Conservation (phyloP, 148 eudicot species). For the Vaccinium vitisidaea region DNA sequence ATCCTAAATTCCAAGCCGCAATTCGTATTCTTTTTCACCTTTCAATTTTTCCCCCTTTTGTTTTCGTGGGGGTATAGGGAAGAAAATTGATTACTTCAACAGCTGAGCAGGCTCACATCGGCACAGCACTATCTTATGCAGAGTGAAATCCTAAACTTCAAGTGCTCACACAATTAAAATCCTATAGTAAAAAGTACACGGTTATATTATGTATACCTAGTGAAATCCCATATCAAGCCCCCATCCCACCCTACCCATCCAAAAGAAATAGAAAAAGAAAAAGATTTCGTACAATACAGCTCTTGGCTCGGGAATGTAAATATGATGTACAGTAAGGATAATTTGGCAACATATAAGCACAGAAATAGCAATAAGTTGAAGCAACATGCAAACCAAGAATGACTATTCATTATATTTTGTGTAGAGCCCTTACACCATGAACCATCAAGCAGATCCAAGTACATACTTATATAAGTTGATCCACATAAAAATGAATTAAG, state of each 20-base stretch:
- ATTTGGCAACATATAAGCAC: neutral
- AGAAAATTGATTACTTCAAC: neutral
- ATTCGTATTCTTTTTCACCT: neutral
- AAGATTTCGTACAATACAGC: neutral
- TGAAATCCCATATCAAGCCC: neutral
- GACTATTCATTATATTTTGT: neutral
- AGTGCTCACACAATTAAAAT: neutral
- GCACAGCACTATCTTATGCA: neutral
- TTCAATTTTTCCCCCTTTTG: neutral
- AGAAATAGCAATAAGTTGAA: neutral
- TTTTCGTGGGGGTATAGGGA: neutral
- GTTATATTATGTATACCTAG: neutral
- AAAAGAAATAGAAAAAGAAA: neutral
- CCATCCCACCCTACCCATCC: neutral
- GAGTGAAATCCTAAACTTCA: neutral
- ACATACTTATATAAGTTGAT: neutral
- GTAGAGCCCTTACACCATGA: too few species aligned
- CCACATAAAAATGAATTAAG: slow-evolving; percentile 5
- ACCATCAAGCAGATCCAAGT: neutral
- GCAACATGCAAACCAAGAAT: neutral
- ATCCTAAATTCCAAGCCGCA: neutral
- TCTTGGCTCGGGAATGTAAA: neutral
- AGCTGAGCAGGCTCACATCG: neutral
- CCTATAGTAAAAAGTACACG: neutral
- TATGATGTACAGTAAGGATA: neutral